Conservation (phyloP, 148 eudicot genomes). For the Simmondsia chinensis region DNA sequence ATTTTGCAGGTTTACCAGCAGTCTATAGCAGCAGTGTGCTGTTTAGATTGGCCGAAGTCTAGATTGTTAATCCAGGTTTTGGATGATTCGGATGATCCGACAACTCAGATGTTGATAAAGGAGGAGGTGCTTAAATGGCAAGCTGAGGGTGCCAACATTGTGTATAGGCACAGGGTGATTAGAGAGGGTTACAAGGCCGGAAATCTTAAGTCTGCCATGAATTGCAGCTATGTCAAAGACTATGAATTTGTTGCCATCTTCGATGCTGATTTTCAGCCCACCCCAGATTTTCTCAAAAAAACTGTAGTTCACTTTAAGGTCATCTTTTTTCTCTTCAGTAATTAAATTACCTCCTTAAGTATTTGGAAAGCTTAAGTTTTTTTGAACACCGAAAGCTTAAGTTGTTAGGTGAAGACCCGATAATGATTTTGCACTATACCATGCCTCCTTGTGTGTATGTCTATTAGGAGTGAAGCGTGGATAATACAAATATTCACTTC, state of each 20-base stretch:
- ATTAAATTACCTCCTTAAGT: too few relatives aligned
- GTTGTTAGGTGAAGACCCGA: too few relatives aligned
- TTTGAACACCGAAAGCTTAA: too few relatives aligned
- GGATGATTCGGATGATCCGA: constrained; percentile 62
- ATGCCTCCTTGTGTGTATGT: too few relatives aligned
- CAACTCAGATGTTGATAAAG: constrained; percentile 49
- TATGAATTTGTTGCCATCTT: constrained; percentile 76
- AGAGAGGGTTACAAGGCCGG: constrained; percentile 74
- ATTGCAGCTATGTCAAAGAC: constrained; percentile 61
- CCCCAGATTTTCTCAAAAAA: constrained; percentile 46
- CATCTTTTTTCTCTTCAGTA: background rate
- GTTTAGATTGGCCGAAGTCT: constrained; percentile 66
- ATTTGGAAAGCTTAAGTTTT: too few relatives aligned
- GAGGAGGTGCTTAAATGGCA: constrained; percentile 55
- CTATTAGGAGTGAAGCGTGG: too few relatives aligned
- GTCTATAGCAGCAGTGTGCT: constrained; percentile 65
- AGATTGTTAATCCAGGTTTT: constrained; percentile 49
- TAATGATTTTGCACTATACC: too few relatives aligned
- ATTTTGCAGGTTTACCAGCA: constrained; percentile 53
- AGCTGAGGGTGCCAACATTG: constrained; percentile 49
- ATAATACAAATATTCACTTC: too few relatives aligned
- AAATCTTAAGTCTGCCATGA: constrained; percentile 75
- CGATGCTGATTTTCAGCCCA: constrained; percentile 81
- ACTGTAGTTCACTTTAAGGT: constrained; percentile 77
- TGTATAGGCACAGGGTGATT: constrained; percentile 53